These are phyloP conservation scores for Cyclostephanos invisitatus DNA, from an alignment of 108 stramenopile genomes.

Conservation along the genomic window DNA sequence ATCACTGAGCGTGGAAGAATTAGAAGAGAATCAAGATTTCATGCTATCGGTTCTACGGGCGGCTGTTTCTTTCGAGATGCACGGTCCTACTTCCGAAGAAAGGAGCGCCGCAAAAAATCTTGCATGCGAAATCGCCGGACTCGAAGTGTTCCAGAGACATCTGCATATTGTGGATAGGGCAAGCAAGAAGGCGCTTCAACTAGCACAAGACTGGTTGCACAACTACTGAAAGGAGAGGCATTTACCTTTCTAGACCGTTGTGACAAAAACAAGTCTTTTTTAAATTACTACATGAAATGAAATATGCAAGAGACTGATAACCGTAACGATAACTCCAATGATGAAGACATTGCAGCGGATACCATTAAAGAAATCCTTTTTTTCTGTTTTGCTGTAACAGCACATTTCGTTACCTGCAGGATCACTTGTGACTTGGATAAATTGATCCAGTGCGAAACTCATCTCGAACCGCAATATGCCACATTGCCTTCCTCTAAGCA, in stretches of 20 bases:
- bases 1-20: conserved; percentile 32
- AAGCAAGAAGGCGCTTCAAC: conserved; percentile 27
- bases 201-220: conserved; percentile 29
- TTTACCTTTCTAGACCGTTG: no score
- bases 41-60: conserved; percentile 53
- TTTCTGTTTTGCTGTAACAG: no score
- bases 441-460: background rate
- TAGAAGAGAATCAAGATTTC: conserved; percentile 37
- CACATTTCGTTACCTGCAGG: no score
- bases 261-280: no score
- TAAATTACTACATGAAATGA: no score
- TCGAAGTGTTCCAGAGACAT: conserved; percentile 19
- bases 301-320: no score
- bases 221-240: no score
- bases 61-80: conserved; percentile 45
- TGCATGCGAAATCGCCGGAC: conserved; percentile 33
- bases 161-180: conserved; percentile 19
- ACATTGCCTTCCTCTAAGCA: conserved; percentile 55
- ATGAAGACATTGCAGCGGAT: no score
- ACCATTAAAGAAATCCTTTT: no score
- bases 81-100: conserved; percentile 7
- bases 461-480: conserved; percentile 42
- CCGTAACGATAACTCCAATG: no score
- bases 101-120: conserved; percentile 19
- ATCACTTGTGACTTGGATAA: no score